Base-by-base conservation (phyloP, 2,329 filamentous ascomycete genomes). In the Calonectria naviculata region DNA sequence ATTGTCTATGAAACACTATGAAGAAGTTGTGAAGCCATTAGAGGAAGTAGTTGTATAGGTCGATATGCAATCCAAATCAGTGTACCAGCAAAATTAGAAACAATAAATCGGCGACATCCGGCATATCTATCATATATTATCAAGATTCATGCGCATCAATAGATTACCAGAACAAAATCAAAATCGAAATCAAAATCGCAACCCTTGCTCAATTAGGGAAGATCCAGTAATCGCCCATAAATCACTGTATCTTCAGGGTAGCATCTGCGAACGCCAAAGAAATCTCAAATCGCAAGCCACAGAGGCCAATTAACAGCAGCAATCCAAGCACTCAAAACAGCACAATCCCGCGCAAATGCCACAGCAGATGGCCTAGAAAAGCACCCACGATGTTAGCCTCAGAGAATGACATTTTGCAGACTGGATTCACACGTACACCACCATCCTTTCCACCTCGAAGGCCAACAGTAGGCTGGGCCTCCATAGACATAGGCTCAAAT, bases 1-100 rank as follows among this genome's bases (percentile, higher is more conserved):
- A 47, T 72, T 87, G 38, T 85, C 83, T 5, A 81, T 83, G 77
- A 78, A 72, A 3, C 85, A 86, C 49, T 85, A 85, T 70, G 84
- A 87, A 61, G 78, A 85, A 2, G 85, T 87, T 8, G 85, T 87
- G 26, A 85, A 85, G 74, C 81, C 76, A 49, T 74, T 88, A 24
- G 83, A 81, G 2, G 78, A 80, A 1, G 76, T 85, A 26, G 75
- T 80, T 7, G 80, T 85, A 5, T 85, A 74, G 65, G 29, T 5
- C 7, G 0, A 0, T 15, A 21, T 28, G 3, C 4, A 42, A n/a
- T 34, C 10, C 15, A 44, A 44, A 19, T 21, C 12, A n/a, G n/a
- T n/a, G n/a, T n/a, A 4, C 3, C n/a, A 17, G 19, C 7, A 9
- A 24, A 28, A 36, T 17, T 24, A 9, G 38, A 3, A 24, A 58